Conservation (phyloP, 257 asterid species). For the Jasminum sambac region DNA sequence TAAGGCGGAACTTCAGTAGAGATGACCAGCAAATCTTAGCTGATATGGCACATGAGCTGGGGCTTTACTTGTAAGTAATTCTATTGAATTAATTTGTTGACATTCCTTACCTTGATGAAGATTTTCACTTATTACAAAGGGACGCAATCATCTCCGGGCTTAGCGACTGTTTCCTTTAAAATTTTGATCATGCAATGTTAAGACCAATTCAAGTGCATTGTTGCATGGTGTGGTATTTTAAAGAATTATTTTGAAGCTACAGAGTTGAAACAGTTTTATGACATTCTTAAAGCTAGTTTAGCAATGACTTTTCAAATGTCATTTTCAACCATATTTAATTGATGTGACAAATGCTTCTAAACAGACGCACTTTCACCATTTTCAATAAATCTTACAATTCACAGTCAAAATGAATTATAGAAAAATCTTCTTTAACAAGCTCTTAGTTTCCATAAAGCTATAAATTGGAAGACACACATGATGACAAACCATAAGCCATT, state of each 20-base stretch:
- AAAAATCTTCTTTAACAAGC: too few species aligned
- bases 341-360: too few species aligned
- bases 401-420: too few species aligned
- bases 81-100: not conserved
- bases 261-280: not conserved
- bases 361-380: too few species aligned
- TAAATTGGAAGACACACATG: not conserved
- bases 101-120: conserved; percentile 5
- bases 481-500: not conserved
- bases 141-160: conserved; percentile 1
- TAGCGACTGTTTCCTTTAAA: not conserved
- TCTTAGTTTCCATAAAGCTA: not conserved
- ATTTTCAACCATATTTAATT: too few species aligned
- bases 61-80: conserved; percentile 80
- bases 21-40: conserved; percentile 72
- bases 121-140: not conserved
- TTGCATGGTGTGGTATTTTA: conserved; percentile 2
- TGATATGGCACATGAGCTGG: conserved; percentile 89
- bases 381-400: too few species aligned
- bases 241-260: conserved; percentile 6
- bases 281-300: not conserved
- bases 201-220: conserved; percentile 1
- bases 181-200: conserved; percentile 10
- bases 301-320: too few species aligned
- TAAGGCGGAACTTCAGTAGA: conserved; percentile 67